phyloP scores from a whole-genome alignment of 129 eudicot species.

The Smallanthus sonchifolius region DNA sequence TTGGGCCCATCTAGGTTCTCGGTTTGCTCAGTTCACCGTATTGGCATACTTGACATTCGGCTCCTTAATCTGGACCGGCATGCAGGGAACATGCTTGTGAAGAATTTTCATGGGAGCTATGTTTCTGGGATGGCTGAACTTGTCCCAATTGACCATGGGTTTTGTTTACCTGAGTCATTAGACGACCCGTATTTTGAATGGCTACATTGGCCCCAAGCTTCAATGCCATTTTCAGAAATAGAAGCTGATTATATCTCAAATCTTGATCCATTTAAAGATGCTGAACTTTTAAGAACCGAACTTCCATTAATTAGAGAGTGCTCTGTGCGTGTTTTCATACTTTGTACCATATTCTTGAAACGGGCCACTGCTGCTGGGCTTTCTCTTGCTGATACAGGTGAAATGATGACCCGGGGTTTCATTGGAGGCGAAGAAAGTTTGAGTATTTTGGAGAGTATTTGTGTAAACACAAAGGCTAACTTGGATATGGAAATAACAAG shows the following conservation, averaged over 20 bases:
- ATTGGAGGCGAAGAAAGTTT: slow-evolving; percentile 67
- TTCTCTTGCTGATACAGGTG: slow-evolving; percentile 81
- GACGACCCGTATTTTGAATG: slow-evolving; percentile 99
- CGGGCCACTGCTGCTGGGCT: slow-evolving; percentile 68
- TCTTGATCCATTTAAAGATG: slow-evolving; percentile 84
- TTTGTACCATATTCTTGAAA: slow-evolving; percentile 80
- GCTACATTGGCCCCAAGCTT: slow-evolving; percentile 98
- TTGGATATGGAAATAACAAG: slow-evolving; percentile 18
- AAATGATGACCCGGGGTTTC: slow-evolving; percentile 92
- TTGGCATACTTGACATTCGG: slow-evolving; percentile 80
- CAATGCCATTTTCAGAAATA: slow-evolving; percentile 73
- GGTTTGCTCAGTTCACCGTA: slow-evolving; percentile 64
- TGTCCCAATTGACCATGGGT: slow-evolving; percentile 93
- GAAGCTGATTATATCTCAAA: slow-evolving; percentile 71
- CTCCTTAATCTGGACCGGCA: slow-evolving; percentile 88
- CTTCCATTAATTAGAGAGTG: slow-evolving; percentile 80
- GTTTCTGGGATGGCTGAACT: slow-evolving; percentile 61
- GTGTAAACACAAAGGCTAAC: slow-evolving; percentile 49
- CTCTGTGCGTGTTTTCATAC: slow-evolving; percentile 72
- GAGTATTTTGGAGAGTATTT: slow-evolving; percentile 67
- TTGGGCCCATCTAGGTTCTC: slow-evolving; percentile 89
- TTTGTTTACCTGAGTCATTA: slow-evolving; percentile 84
- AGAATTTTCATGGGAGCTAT: slow-evolving; percentile 44
- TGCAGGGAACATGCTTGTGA: slow-evolving; percentile 90
- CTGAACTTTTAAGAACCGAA: slow-evolving; percentile 64